Evolutionary conservation across 2,329 filamentous ascomycete genomes (phyloP).

Genomic region (Calonectria crousiana): DNA sequence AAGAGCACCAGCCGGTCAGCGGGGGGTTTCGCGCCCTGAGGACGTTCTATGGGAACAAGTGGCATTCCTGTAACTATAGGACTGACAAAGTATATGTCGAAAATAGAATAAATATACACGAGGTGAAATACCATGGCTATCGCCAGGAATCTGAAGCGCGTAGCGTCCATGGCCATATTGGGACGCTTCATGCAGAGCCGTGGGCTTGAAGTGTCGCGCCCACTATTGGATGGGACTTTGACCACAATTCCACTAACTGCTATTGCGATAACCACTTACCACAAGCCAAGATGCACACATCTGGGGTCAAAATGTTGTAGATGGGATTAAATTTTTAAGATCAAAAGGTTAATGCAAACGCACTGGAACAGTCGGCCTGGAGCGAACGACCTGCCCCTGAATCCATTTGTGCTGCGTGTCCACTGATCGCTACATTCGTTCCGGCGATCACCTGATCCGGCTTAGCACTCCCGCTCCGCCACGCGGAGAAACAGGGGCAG

Average conservation of each 20-base stretch:
- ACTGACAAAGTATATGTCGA: not conserved
- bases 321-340: too few species aligned
- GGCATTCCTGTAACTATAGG: not conserved
- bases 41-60: not conserved
- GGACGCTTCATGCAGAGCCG: not conserved
- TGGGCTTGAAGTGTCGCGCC: too few species aligned
- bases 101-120: not conserved
- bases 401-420: too few species aligned
- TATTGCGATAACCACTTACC: not conserved
- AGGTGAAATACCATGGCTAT: constrained; percentile 1
- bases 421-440: too few species aligned
- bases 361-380: too few species aligned
- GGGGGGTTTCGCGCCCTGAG: not conserved
- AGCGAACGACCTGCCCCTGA: too few species aligned
- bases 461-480: too few species aligned
- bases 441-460: too few species aligned
- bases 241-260: not conserved
- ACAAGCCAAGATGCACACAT: not conserved
- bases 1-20: not conserved
- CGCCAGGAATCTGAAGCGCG: not conserved
- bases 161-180: not conserved
- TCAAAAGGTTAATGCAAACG: not conserved
- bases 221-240: not conserved
- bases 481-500: too few species aligned
- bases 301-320: not conserved